These are phyloP conservation scores for Cucurbitaria berberidis DNA, from an alignment of 2,329 filamentous ascomycete species.

Conservation along the genomic window DNA sequence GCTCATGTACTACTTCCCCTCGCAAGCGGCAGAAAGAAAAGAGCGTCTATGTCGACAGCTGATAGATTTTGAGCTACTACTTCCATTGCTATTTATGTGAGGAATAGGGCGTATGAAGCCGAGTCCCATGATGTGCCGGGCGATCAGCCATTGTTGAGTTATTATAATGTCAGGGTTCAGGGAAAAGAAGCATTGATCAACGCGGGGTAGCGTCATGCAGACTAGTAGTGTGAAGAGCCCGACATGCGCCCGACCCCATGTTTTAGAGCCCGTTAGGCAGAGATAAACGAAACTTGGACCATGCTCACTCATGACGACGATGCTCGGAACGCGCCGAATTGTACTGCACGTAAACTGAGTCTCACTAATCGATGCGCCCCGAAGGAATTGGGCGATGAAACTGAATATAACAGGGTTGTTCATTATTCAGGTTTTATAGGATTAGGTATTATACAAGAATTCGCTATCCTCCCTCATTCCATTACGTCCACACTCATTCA, in stretches of 20 bases:
- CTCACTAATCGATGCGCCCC: no score
- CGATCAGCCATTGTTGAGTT: not conserved
- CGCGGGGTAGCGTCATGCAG: not conserved
- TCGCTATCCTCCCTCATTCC: not conserved
- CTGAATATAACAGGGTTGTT: no score
- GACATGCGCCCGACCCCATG: no score
- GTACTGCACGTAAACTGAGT: not conserved
- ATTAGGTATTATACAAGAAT: no score
- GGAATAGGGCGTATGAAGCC: not conserved
- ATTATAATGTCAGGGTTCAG: not conserved
- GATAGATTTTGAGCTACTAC: not conserved
- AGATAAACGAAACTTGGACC: not conserved
- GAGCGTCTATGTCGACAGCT: no score
- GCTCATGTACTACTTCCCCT: constrained; percentile 75
- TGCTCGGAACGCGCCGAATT: not conserved
- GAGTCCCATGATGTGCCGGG: not conserved
- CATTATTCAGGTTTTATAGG: no score
- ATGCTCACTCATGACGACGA: no score
- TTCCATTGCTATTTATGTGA: not conserved
- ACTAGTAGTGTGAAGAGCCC: not conserved
- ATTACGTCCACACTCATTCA: not conserved
- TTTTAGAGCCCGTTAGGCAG: not conserved
- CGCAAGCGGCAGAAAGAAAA: no score
- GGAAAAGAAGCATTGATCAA: not conserved
- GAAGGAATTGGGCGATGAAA: no score